phyloP scores from a whole-genome alignment of 73 alveolate species.

The Tetrahymena borealis region DNA sequence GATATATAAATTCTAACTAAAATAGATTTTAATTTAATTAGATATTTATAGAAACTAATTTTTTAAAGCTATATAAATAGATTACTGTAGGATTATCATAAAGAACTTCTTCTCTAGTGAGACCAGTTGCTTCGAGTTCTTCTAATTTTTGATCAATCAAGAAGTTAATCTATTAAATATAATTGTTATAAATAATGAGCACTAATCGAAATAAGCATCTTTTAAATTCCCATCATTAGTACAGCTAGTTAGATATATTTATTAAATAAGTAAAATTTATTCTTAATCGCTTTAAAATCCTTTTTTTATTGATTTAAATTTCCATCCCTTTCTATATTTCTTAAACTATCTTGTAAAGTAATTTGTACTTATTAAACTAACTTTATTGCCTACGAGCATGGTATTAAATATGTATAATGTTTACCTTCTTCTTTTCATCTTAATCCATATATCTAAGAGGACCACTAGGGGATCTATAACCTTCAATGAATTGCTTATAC shows the following conservation, averaged over 20 bases:
- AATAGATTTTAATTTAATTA: neutral
- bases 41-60: neutral
- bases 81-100: conserved; percentile 26
- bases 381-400: too few species aligned
- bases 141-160: conserved; percentile 50
- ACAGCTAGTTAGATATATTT: too few species aligned
- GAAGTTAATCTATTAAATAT: conserved; percentile 19
- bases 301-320: too few species aligned
- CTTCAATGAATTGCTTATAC: conserved; percentile 53
- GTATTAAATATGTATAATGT: too few species aligned
- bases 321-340: too few species aligned
- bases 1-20: neutral
- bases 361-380: too few species aligned
- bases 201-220: too few species aligned
- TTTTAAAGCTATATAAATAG: neutral
- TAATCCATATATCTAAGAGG: conserved; percentile 46
- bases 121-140: conserved; percentile 71
- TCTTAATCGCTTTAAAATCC: too few species aligned
- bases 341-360: too few species aligned
- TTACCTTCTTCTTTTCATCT: conserved; percentile 29
- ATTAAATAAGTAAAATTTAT: too few species aligned
- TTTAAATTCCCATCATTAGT: too few species aligned
- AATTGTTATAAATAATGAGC: neutral
- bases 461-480: conserved; percentile 46
- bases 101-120: conserved; percentile 66